phyloP scores from a whole-genome alignment of 768 basidiomycete species.

The Tulasnella sp. region DNA sequence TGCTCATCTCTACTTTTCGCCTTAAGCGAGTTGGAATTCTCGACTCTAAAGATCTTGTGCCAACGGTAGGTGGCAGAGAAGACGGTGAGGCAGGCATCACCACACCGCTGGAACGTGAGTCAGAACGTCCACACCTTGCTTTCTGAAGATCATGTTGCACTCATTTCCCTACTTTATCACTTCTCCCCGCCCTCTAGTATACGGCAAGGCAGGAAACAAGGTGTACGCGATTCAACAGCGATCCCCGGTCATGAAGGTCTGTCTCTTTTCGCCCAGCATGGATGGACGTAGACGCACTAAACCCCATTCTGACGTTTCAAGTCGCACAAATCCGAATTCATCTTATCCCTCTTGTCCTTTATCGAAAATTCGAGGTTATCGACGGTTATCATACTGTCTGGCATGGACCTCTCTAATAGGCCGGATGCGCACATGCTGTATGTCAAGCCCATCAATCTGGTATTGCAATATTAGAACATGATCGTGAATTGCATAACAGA shows the following conservation, averaged over 20 bases:
- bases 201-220: constrained; percentile 38
- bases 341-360: constrained; percentile 46
- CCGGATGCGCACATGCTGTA: constrained; percentile 72
- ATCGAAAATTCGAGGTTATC: constrained; percentile 38
- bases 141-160: not conserved
- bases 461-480: not conserved
- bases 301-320: too few relatives aligned
- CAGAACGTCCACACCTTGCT: constrained; percentile 1
- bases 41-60: constrained; percentile 50
- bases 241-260: constrained; percentile 67
- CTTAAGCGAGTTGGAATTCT: constrained; percentile 52
- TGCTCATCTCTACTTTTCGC: constrained; percentile 55
- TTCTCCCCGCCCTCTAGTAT: constrained; percentile 38
- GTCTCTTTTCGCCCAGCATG: constrained; percentile 17
- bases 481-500: constrained; percentile 27
- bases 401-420: constrained; percentile 62
- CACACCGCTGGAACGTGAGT: constrained; percentile 64
- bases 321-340: constrained; percentile 59
- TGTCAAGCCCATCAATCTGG: constrained; percentile 21
- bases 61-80: constrained; percentile 64
- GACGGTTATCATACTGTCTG: constrained; percentile 53
- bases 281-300: too few relatives aligned
- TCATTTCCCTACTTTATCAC: not conserved
- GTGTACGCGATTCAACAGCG: constrained; percentile 66
- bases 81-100: constrained; percentile 47